phyloP scores from a whole-genome alignment of 2,329 filamentous ascomycete species.

The Pseudopyricularia cyperi region DNA sequence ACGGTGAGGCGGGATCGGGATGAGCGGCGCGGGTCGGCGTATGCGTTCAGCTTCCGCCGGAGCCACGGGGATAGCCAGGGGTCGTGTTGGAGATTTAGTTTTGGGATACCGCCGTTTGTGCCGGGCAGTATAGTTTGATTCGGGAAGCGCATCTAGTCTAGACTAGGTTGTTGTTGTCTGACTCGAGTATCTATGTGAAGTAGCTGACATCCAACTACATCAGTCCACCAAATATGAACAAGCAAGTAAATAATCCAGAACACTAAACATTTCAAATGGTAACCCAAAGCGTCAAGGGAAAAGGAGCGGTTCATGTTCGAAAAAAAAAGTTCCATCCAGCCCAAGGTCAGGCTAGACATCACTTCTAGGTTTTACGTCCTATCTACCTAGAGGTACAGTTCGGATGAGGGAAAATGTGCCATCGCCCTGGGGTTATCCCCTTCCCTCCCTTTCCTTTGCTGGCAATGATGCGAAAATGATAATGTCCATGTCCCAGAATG shows the following conservation, averaged over 20 bases:
- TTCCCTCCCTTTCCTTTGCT: too few relatives aligned
- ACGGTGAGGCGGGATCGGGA: neutral
- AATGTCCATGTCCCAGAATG: neutral
- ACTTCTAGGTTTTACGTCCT: neutral
- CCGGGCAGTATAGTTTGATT: constrained; percentile 14
- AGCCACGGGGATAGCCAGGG: neutral
- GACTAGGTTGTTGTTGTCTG: too few relatives aligned
- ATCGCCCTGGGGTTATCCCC: neutral
- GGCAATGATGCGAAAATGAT: neutral
- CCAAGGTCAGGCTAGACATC: too few relatives aligned
- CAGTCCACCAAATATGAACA: too few relatives aligned
- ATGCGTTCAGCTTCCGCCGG: neutral
- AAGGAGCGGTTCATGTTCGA: too few relatives aligned
- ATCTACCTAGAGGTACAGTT: neutral
- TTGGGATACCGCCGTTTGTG: constrained; percentile 6
- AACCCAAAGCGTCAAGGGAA: too few relatives aligned
- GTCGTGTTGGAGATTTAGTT: constrained; percentile 2
- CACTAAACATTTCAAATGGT: too few relatives aligned
- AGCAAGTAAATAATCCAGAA: too few relatives aligned
- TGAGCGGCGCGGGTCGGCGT: constrained; percentile 1
- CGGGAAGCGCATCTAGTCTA: too few relatives aligned
- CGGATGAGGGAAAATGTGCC: neutral
- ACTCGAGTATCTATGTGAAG: too few relatives aligned
- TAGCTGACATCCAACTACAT: too few relatives aligned
- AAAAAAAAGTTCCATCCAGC: too few relatives aligned